Evolutionary conservation across 1,284 basidiomycete species (phyloP).

Genomic region (Cutaneotrichosporon cavernicola): DNA sequence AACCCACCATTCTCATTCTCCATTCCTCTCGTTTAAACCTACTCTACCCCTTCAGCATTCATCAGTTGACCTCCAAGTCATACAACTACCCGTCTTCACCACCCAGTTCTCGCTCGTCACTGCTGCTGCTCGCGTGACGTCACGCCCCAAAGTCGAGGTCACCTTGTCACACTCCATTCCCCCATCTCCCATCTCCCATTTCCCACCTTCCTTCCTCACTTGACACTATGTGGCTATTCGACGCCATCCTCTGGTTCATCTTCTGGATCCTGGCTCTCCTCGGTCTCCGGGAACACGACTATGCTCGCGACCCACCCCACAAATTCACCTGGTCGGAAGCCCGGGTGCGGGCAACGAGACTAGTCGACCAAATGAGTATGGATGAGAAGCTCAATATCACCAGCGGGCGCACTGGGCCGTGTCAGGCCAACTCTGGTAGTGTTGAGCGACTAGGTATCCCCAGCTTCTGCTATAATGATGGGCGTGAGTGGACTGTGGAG

Average conservation of each 20-base stretch:
- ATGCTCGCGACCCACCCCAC: background rate
- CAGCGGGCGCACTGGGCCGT: constrained; percentile 55
- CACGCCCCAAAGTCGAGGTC: no score
- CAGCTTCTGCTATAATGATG: constrained; percentile 65
- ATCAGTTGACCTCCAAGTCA: no score
- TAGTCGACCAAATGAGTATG: constrained; percentile 54
- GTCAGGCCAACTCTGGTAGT: constrained; percentile 62
- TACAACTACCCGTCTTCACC: no score
- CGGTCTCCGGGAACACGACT: background rate
- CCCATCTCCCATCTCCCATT: background rate
- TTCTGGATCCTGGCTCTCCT: constrained; percentile 3
- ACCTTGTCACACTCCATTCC: background rate
- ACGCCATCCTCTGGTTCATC: constrained; percentile 1
- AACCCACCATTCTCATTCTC: no score
- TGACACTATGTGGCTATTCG: background rate
- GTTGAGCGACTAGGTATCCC: constrained; percentile 56
- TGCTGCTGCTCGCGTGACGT: no score
- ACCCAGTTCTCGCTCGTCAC: no score
- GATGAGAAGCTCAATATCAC: constrained; percentile 54
- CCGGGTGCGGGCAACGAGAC: constrained; percentile 44
- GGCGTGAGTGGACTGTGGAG: constrained; percentile 46
- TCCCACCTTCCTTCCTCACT: background rate
- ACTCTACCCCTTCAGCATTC: no score
- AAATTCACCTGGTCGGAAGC: constrained; percentile 37
- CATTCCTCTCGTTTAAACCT: no score